Evolutionary conservation across 371 early-diverging fungal genomes (phyloP), one percentile per base, ranked within the genome.

Genomic region (Phascolomyces articulosus): DNA sequence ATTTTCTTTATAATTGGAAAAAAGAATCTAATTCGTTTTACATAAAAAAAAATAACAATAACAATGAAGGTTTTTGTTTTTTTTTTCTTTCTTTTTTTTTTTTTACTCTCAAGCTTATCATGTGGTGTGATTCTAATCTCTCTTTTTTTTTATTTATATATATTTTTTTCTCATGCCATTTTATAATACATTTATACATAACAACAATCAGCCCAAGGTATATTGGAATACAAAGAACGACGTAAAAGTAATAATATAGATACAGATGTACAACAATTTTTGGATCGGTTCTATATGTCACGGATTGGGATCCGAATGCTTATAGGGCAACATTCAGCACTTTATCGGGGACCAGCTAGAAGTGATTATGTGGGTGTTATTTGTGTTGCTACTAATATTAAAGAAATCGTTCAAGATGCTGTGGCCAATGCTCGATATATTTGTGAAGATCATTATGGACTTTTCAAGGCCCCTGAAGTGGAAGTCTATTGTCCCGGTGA

Each of bases 281-380:
- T 98, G 65, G 97, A 97, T 78, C 89, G 96, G n/a, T 98, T 98
- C 78, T 97, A 96, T 82, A 90, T 97, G 90, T 95, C 96, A 27
- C 92, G 98, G 48, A 98, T 98, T 65, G 98, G 98, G 18, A 97
- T 98, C 67, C 91, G 98, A 64, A 95, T 97, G 95, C 82, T 98
- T 47, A 94, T 96, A 64, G 97, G 93, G 31, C 94, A 94, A 68
- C 93, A 93, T 69, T 84, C 91, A 53, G 88, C 90, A 48, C 77
- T 94, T 13, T 86, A 91, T 70, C 78, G 87, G 58, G 84, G 81
- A 44, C 86, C 86, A 24, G 71, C 70, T 7, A 70, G 80, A 58
- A 73, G 83, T 16, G 91, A 96, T 77, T 95, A 94, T 70, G 97
- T 97, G 6, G 98, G 98, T 47, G 93, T 98, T 60, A 97, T 98